phyloP scores from a whole-genome alignment of 352 stramenopile genomes.

The Phytophthora constricta region DNA sequence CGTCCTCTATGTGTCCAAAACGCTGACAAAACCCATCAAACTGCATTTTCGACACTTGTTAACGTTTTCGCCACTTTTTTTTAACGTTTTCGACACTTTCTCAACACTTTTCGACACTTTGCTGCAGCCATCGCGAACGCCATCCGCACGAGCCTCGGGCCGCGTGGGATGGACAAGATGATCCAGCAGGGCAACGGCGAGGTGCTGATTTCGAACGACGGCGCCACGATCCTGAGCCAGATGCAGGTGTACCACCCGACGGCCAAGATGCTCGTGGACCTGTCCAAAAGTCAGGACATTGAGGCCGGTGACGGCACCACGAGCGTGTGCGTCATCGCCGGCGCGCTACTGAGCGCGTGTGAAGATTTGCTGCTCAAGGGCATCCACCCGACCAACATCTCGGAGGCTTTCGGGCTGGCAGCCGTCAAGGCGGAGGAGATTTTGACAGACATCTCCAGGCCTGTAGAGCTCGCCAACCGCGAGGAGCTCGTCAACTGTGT shows the following conservation, averaged over 20 bases:
- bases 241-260: slow-evolving; percentile 99
- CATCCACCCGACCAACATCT: slow-evolving; percentile 99
- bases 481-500: slow-evolving; percentile 97
- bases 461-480: slow-evolving; percentile 95
- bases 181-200: slow-evolving; percentile 98
- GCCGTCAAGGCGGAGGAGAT: slow-evolving; percentile 92
- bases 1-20: no score
- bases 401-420: slow-evolving; percentile 94
- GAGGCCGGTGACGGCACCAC: slow-evolving; percentile 98
- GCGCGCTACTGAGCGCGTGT: slow-evolving; percentile 97
- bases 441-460: slow-evolving; percentile 88
- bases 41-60: no score
- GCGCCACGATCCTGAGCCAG: slow-evolving; percentile 98
- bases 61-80: not conserved
- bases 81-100: no score
- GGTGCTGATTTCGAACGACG: slow-evolving; percentile 99
- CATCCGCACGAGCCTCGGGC: slow-evolving; percentile 97
- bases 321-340: slow-evolving; percentile 98
- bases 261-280: slow-evolving; percentile 99
- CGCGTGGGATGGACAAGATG: slow-evolving; percentile 99
- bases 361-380: slow-evolving; percentile 92
- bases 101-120: no score
- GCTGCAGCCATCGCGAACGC: slow-evolving; percentile 98
- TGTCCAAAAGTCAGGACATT: slow-evolving; percentile 99
- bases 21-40: no score